Base-by-base conservation (phyloP, 2,329 filamentous ascomycete species). In the Verticillium longisporum region DNA sequence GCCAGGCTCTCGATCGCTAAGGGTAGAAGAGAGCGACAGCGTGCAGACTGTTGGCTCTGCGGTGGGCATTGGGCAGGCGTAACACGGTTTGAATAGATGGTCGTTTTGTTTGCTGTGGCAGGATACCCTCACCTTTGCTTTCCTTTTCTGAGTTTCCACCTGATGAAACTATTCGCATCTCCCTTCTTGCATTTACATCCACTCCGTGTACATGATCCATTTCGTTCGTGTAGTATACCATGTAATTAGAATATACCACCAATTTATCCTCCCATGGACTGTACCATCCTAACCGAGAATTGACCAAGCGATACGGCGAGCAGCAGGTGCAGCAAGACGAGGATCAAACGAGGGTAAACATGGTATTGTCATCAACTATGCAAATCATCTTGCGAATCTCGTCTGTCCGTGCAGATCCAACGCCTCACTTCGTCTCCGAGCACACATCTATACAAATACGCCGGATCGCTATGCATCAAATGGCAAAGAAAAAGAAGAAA, bases 1-100 rank as follows among this genome's bases (percentile, higher is more conserved):
- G 82, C 62, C 83, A 86, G 67, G 82, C 83, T 56, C 76, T 85
- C 4, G 83, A 85, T 64, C 74, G 79, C 64, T 84, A 73, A 33
- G 9, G n/a, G 41, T 26, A 26, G 4, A 26, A 26, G 26, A 26
- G 26, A 26, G 26, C 26, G 26, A 21, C 34, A 9, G 34, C 13
- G 13, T 36, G 34, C 34, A 13, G 41, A 10, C 41, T n/a, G 41
- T 26, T 26, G 26, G 26, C 26, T 2, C 4, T 26, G 26, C 26
- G 26, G 26, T 26, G 26, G 26, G 4, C 26, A 21, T 21, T 50
- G 9, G 41, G 41, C 18, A 50, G 41, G 41, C 13, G 41, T 21
- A 3, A 9, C 21, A 15, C n/a, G 41, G 18, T 50, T 21, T 6
- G 9, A 21, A 21, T 9, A 50, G 41, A 50, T 50, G 21, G 18